These are phyloP conservation scores for Ilyonectria destructans DNA, from an alignment of 2,329 filamentous ascomycete genomes.

Conservation along the genomic window DNA sequence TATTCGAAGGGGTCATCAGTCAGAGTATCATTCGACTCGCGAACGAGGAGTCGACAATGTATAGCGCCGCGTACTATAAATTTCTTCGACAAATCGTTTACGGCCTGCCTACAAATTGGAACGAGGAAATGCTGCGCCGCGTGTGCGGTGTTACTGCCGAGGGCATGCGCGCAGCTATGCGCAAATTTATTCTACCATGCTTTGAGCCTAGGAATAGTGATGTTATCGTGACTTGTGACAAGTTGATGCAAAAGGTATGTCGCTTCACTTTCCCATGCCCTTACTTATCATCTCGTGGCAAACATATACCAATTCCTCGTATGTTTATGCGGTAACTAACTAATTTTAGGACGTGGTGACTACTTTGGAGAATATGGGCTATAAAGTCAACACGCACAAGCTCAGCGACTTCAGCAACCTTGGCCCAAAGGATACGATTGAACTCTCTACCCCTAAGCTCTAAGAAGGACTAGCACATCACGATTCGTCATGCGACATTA, in stretches of 20 bases:
- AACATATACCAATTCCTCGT: not conserved
- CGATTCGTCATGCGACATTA: too few relatives aligned
- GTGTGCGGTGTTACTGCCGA: constrained; percentile 84
- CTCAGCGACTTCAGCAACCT: constrained; percentile 86
- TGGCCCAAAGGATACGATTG: too few relatives aligned
- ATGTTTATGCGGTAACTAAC: constrained; percentile 25
- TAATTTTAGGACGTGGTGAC: constrained; percentile 78
- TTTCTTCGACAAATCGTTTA: constrained; percentile 88
- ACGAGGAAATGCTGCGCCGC: constrained; percentile 81
- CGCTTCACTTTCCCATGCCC: constrained; percentile 44
- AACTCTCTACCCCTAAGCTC: too few relatives aligned
- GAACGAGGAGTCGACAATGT: constrained; percentile 90
- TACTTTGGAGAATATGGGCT: constrained; percentile 82
- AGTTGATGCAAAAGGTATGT: constrained; percentile 87
- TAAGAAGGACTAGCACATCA: too few relatives aligned
- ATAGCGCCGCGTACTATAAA: constrained; percentile 84
- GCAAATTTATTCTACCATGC: constrained; percentile 82
- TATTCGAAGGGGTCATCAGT: constrained; percentile 91
- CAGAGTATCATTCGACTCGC: constrained; percentile 89
- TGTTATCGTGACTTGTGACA: constrained; percentile 89
- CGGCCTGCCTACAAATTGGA: constrained; percentile 83
- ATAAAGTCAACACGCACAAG: constrained; percentile 82
- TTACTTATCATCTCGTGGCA: not conserved
- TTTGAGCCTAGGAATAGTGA: constrained; percentile 88
- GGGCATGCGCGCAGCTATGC: constrained; percentile 83